Evolutionary conservation across 164 flowering plant species (phyloP).

Genomic region (Vitis amurensis): DNA sequence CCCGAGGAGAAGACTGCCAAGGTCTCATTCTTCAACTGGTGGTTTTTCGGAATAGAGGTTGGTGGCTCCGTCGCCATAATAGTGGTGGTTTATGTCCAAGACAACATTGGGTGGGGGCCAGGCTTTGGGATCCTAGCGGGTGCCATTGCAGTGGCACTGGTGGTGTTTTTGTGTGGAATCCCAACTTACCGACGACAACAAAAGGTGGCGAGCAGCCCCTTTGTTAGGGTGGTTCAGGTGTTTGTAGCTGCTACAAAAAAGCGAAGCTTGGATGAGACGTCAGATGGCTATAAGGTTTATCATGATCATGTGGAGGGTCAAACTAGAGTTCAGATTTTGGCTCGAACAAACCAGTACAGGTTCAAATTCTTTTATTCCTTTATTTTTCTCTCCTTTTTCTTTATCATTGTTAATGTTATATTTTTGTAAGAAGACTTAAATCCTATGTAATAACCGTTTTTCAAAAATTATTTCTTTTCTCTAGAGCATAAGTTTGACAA

Average conservation of each 20-base stretch:
- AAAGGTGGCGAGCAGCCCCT: conserved; percentile 13
- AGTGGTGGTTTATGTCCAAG: conserved; percentile 23
- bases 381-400: background rate
- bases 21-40: conserved; percentile 33
- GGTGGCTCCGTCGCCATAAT: conserved; percentile 22
- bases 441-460: too few relatives aligned
- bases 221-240: conserved; percentile 15
- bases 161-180: conserved; percentile 11
- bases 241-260: conserved; percentile 17
- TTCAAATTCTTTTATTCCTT: too few relatives aligned
- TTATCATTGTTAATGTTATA: background rate
- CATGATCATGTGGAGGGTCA: too few relatives aligned
- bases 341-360: background rate
- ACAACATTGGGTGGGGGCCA: conserved; percentile 17
- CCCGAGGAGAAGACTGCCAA: conserved; percentile 4
- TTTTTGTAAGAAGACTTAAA: too few relatives aligned
- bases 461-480: too few relatives aligned
- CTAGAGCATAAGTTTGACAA: too few relatives aligned
- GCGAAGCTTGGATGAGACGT: too few relatives aligned
- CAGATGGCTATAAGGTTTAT: too few relatives aligned
- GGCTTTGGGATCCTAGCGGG: conserved; percentile 18
- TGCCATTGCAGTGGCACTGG: conserved; percentile 12
- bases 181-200: conserved; percentile 12
- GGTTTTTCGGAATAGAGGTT: conserved; percentile 21
- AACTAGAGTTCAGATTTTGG: background rate